A percentile compares a stretch with the other conserved stretches of the same genome.
Evolutionary conservation across 169 alveolate genomes (phyloP).

Genomic region (Plasmodium chabaudi): DNA sequence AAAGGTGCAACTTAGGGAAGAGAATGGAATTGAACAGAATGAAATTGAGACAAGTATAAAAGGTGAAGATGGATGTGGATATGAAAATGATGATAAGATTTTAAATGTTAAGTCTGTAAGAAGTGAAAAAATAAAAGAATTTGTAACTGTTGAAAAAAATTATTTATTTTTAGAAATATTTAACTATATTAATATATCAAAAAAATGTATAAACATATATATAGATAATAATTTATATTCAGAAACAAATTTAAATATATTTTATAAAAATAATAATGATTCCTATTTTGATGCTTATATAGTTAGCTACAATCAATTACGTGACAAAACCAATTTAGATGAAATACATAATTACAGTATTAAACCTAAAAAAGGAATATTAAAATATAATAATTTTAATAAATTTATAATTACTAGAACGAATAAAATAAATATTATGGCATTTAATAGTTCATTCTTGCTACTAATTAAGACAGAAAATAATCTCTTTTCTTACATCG

Average conservation of each 20-base stretch:
- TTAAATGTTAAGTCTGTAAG: background rate
- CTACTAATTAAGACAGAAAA: slow-evolving; percentile 43
- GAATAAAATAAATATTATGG: slow-evolving; percentile 12
- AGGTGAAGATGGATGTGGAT: background rate
- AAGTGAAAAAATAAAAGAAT: background rate
- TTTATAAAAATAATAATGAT: slow-evolving; percentile 42
- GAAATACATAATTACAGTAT: slow-evolving; percentile 28
- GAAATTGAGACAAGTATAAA: background rate
- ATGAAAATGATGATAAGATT: too few species aligned
- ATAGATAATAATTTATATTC: slow-evolving; percentile 33
- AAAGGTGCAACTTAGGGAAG: background rate
- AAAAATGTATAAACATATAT: slow-evolving; percentile 19
- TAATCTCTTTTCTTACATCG: slow-evolving; percentile 33
- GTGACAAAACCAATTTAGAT: background rate
- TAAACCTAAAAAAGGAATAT: slow-evolving; percentile 30
- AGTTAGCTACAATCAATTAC: slow-evolving; percentile 19
- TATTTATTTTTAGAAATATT: slow-evolving; percentile 36
- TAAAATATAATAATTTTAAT: slow-evolving; percentile 26
- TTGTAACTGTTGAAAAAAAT: slow-evolving; percentile 10
- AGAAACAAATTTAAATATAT: slow-evolving; percentile 42
- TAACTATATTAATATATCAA: slow-evolving; percentile 35
- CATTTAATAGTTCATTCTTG: slow-evolving; percentile 15
- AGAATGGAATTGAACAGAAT: background rate
- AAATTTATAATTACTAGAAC: slow-evolving; percentile 31
- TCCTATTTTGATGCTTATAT: slow-evolving; percentile 51